Base-by-base conservation (phyloP, 2,329 filamentous ascomycete genomes). In the Chrysosporium queenslandicum region DNA sequence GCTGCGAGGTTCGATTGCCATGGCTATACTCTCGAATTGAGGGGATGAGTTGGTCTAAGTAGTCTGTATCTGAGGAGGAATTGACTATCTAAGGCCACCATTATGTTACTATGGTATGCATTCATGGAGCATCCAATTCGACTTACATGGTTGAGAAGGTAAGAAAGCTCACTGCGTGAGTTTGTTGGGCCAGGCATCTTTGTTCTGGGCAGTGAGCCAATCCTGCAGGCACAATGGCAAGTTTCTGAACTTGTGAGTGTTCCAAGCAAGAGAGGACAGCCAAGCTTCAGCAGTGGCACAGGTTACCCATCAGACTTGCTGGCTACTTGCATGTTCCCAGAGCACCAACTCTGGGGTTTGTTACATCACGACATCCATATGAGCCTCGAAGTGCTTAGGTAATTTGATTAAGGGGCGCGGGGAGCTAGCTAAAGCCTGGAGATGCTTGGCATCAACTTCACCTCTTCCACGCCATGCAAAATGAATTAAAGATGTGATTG, bases 1-100 rank as follows among this genome's bases (percentile, higher is more conserved):
- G 77, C 54, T 83, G 80, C 36, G 76, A 77, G 5, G 83, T 84
- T 63, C 86, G 78, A 64, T 86, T 84, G 52, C 86, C 82, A 61
- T 81, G 77, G 56, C 87, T 82, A 59, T 87, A 89, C 77, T 96
- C 91, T 73, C 89, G 92, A 57, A 98, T 83, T 1, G 94, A 86
- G 8, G 90, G 91, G 45, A 97, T 95, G 47, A 98, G 74, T 65
- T 96, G 91, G 66, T 97, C 92, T 58, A 98, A 82, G 64, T 96
- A 97, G 63, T 98, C 92, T 46, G 85, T 79, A 64, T 97, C 91
- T 20, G 90, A 89, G 11, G 89, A 86, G 1, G 91, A 89, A 61
- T 94, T 81, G 56, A 96, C 90, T 60, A 97, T 94, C 88, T 98
- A 11, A 20, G 27, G 27, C 40, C 3, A 16, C 23, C 14, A 12